phyloP scores from a whole-genome alignment of 768 basidiomycete genomes.

The Brasilioporus rufonigricans region DNA sequence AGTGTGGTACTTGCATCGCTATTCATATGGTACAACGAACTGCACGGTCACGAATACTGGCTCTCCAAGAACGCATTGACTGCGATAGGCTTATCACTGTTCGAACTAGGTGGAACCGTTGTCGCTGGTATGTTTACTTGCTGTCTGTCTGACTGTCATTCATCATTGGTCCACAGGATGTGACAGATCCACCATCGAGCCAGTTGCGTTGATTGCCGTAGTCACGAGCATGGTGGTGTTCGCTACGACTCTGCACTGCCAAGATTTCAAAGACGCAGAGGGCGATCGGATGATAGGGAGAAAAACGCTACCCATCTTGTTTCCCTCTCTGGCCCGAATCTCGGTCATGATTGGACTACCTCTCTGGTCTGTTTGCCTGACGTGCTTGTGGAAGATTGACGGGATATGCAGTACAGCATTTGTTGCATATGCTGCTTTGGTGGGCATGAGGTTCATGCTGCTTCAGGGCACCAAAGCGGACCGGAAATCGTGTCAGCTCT shows the following conservation, averaged over 20 bases:
- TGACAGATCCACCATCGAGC: constrained; percentile 23
- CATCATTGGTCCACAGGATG: constrained; percentile 20
- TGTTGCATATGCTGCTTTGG: constrained; percentile 22
- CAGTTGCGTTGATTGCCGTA: constrained; percentile 28
- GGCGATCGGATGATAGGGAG: constrained; percentile 41
- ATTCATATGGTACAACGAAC: constrained; percentile 41
- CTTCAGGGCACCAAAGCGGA: constrained; percentile 23
- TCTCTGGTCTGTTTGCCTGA: constrained; percentile 30
- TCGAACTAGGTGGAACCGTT: constrained; percentile 38
- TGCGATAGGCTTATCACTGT: constrained; percentile 36
- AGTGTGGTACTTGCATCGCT: constrained; percentile 29
- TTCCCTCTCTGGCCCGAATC: constrained; percentile 32
- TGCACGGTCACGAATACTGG: constrained; percentile 28
- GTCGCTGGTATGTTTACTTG: constrained; percentile 31
- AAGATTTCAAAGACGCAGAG: constrained; percentile 41
- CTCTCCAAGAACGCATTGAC: constrained; percentile 35
- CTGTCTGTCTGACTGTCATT: not conserved
- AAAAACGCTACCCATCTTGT: constrained; percentile 43
- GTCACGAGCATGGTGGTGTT: constrained; percentile 33
- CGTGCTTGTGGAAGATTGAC: constrained; percentile 28
- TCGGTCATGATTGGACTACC: constrained; percentile 29
- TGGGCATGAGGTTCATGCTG: constrained; percentile 29
- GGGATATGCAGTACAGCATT: constrained; percentile 25
- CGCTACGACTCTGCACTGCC: constrained; percentile 34
- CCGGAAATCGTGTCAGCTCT: constrained; percentile 28